Percentiles rank a stretch among this genome's conserved stretches.
phyloP scores from a whole-genome alignment of 1,284 basidiomycete species.

The Sporisorium iseilematis-ciliati region DNA sequence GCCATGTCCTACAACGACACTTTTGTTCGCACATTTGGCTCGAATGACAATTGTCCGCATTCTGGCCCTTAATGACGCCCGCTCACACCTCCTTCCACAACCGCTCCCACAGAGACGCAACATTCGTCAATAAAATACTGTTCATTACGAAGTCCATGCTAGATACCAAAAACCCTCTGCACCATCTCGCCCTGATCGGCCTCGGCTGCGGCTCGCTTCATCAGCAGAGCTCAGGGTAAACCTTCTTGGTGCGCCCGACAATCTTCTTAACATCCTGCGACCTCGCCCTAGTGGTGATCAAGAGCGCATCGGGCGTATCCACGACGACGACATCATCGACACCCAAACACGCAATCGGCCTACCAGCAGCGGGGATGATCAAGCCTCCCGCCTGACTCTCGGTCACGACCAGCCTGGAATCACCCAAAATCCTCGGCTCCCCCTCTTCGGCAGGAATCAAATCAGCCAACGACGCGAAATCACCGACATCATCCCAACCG shows the following conservation, averaged over 20 bases:
- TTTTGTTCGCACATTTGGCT: too few relatives aligned
- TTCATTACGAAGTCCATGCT: too few relatives aligned
- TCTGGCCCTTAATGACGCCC: too few relatives aligned
- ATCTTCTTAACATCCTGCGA: constrained; percentile 70
- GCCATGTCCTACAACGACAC: too few relatives aligned
- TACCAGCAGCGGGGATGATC: constrained; percentile 63
- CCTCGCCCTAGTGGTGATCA: constrained; percentile 67
- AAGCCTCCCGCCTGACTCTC: constrained; percentile 68
- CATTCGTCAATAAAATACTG: too few relatives aligned
- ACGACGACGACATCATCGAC: constrained; percentile 69
- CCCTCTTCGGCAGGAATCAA: constrained; percentile 68
- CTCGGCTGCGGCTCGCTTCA: neutral
- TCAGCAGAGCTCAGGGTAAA: constrained; percentile 61
- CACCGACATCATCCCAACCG: constrained; percentile 70
- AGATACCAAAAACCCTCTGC: neutral
- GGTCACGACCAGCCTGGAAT: constrained; percentile 62
- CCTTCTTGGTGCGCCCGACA: constrained; percentile 65
- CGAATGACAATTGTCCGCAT: too few relatives aligned
- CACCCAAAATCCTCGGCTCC: constrained; percentile 68
- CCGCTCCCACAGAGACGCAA: too few relatives aligned
- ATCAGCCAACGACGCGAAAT: constrained; percentile 67
- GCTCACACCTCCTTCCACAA: too few relatives aligned
- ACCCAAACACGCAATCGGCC: constrained; percentile 67
- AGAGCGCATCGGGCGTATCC: constrained; percentile 67
- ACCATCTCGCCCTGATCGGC: neutral